Evolutionary conservation across 495 filamentous ascomycete genomes (phyloP).

Genomic region (Penicillium odoratum): DNA sequence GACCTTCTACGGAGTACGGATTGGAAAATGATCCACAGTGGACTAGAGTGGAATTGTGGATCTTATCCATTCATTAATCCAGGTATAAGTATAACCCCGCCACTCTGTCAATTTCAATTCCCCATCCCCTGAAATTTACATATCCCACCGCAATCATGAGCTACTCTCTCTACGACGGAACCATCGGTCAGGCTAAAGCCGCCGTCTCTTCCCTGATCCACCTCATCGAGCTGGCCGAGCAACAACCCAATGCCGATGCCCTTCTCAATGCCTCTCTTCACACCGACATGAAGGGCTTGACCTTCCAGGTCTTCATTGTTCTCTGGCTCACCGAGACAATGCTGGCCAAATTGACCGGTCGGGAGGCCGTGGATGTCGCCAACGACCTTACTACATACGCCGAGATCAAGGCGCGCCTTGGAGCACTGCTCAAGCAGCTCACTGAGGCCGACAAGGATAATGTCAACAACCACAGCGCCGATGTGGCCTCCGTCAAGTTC

Average conservation of each 20-base stretch:
- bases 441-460: slow-evolving; percentile 33
- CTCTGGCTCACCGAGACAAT: slow-evolving; percentile 28
- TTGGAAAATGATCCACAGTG: neutral
- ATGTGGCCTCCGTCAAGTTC: slow-evolving; percentile 9
- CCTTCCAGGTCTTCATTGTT: slow-evolving; percentile 43
- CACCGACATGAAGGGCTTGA: slow-evolving; percentile 48
- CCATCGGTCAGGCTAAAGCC: slow-evolving; percentile 23
- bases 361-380: slow-evolving; percentile 27
- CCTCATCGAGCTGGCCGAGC: slow-evolving; percentile 24
- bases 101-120: neutral
- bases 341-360: slow-evolving; percentile 29
- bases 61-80: no score
- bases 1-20: neutral
- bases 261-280: slow-evolving; percentile 23
- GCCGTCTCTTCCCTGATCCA: slow-evolving; percentile 26
- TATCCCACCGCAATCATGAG: slow-evolving; percentile 10
- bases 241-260: slow-evolving; percentile 20
- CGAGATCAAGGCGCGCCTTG: slow-evolving; percentile 27
- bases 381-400: slow-evolving; percentile 35
- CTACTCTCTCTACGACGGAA: slow-evolving; percentile 32
- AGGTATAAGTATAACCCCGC: no score
- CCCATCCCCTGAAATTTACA: neutral
- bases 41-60: no score
- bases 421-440: slow-evolving; percentile 38
- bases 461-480: slow-evolving; percentile 22